A percentile compares a stretch with the other conserved stretches of the same genome.
phyloP scores from a whole-genome alignment of 345 rosid genomes.

The Aurinia saxatilis region DNA sequence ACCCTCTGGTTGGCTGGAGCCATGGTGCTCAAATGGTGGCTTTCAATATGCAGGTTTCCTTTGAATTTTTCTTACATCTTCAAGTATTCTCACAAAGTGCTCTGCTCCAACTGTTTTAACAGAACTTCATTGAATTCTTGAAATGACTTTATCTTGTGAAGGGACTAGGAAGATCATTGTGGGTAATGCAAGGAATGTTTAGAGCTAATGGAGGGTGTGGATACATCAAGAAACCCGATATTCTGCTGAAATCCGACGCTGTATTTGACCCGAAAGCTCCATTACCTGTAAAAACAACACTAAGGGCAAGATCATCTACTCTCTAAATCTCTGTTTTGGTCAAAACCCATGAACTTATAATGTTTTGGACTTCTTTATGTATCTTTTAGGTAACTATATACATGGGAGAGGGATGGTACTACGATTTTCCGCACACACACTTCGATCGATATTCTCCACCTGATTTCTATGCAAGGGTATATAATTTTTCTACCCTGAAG shows the following conservation, averaged over 20 bases:
- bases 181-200: constrained; percentile 97
- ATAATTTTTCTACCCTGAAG: neutral
- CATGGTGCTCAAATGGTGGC: constrained; percentile 99
- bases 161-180: constrained; percentile 81
- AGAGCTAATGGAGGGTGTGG: constrained; percentile 92
- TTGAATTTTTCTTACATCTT: neutral
- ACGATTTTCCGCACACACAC: constrained; percentile 64
- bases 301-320: constrained; percentile 49
- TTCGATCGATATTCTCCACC: constrained; percentile 80
- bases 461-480: constrained; percentile 75
- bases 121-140: neutral
- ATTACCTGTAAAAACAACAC: constrained; percentile 46
- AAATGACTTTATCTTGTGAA: constrained; percentile 22
- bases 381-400: constrained; percentile 55
- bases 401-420: constrained; percentile 93
- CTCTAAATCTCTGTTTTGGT: neutral
- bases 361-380: neutral
- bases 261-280: constrained; percentile 55
- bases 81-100: neutral
- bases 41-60: constrained; percentile 84
- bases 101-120: neutral
- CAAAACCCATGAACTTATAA: neutral
- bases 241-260: constrained; percentile 39
- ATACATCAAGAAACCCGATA: constrained; percentile 71
- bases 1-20: constrained; percentile 81